Conservation (phyloP, 2,329 filamentous ascomycete genomes). For the Xylariaceae sp. region DNA sequence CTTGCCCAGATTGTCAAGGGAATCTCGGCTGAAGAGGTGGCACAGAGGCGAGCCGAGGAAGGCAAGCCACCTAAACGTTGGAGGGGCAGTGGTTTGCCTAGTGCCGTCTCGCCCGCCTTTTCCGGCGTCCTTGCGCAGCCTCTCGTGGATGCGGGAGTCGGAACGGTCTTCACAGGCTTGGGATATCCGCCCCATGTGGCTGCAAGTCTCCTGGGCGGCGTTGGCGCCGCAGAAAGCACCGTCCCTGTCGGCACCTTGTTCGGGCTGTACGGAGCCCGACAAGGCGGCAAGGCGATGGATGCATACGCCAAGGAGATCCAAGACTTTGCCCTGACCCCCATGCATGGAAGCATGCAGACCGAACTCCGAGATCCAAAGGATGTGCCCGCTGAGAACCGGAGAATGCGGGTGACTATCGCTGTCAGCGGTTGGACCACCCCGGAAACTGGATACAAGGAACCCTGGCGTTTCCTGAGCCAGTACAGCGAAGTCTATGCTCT, state of each 20-base stretch:
- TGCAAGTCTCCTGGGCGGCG: slow-evolving; percentile 68
- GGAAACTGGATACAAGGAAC: slow-evolving; percentile 62
- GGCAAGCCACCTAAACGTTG: slow-evolving; percentile 53
- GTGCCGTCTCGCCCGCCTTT: slow-evolving; percentile 25
- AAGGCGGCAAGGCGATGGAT: slow-evolving; percentile 82
- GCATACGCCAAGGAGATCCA: slow-evolving; percentile 78
- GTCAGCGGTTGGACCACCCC: slow-evolving; percentile 75
- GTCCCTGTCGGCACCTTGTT: slow-evolving; percentile 79
- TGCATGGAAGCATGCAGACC: slow-evolving; percentile 43
- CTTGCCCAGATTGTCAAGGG: slow-evolving; percentile 69
- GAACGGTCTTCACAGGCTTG: slow-evolving; percentile 67
- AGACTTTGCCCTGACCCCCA: slow-evolving; percentile 79
- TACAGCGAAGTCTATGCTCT: slow-evolving; percentile 75
- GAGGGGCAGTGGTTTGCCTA: slow-evolving; percentile 43
- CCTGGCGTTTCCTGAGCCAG: slow-evolving; percentile 70
- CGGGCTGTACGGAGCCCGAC: slow-evolving; percentile 79
- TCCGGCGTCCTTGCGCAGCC: slow-evolving; percentile 62
- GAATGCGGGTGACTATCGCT: slow-evolving; percentile 74
- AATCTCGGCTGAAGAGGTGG: slow-evolving; percentile 59
- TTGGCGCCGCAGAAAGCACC: slow-evolving; percentile 73
- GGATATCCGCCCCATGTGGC: no score
- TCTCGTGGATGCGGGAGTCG: slow-evolving; percentile 70
- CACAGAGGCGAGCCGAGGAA: slow-evolving; percentile 55
- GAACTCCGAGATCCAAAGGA: slow-evolving; percentile 42
- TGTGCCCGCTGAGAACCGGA: slow-evolving; percentile 49